A percentile compares a stretch with the other conserved stretches of the same genome.
phyloP scores from a whole-genome alignment of 495 filamentous ascomycete genomes.

The Durotheca rogersii region DNA sequence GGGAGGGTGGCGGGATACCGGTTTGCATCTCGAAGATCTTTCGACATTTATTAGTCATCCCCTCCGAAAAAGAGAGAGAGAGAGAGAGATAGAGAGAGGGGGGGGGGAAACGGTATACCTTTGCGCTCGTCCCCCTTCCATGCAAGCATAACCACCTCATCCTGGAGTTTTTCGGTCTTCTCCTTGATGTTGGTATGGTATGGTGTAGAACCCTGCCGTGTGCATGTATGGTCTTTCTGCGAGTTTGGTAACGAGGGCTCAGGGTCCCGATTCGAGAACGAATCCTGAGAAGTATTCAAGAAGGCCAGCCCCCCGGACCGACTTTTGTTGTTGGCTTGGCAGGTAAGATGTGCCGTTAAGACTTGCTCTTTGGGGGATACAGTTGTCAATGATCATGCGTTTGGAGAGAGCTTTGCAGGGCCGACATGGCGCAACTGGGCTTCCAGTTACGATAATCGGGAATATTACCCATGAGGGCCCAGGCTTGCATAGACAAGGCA shows the following conservation, averaged over 20 bases:
- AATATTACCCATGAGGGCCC: conserved; percentile 11
- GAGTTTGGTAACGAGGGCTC: too few species aligned
- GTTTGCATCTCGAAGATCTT: conserved; percentile 36
- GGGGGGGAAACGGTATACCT: too few species aligned
- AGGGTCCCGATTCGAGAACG: too few species aligned
- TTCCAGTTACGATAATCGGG: conserved; percentile 8
- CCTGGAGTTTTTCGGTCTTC: not conserved
- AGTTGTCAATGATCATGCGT: not conserved
- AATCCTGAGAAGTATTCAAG: too few species aligned
- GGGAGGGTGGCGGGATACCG: conserved; percentile 14
- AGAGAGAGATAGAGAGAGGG: too few species aligned
- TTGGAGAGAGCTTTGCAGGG: conserved; percentile 4
- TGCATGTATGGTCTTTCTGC: too few species aligned
- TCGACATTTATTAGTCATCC: conserved; percentile 8
- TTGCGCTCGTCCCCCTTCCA: conserved; percentile 30
- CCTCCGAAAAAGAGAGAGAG: conserved; percentile 2
- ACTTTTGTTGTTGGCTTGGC: too few species aligned
- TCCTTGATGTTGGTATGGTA: not conserved
- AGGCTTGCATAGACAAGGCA: conserved; percentile 6
- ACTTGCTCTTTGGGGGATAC: not conserved
- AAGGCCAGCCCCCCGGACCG: too few species aligned
- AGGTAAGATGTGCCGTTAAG: too few species aligned
- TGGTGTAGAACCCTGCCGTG: not conserved
- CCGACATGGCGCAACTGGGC: not conserved
- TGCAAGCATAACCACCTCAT: conserved; percentile 25